Evolutionary conservation across 1,284 basidiomycete species (phyloP).

Genomic region (Moniliophthora roreri): DNA sequence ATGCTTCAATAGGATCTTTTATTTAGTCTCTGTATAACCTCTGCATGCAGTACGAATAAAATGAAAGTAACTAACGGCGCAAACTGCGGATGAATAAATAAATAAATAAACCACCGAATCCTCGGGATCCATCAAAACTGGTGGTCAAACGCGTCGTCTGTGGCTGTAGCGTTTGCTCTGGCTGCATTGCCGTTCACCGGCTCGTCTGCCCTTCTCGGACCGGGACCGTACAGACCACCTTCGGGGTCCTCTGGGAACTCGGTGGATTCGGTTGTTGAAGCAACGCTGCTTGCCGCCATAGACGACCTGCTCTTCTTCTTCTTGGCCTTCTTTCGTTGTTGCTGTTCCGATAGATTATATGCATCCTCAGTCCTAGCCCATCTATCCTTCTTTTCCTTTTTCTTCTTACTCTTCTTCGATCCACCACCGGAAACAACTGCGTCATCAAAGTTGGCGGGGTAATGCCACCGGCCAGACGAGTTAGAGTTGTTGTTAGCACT

Average conservation of each 20-base stretch:
- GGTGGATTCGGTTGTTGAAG: conserved; percentile 41
- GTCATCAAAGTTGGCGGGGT: conserved; percentile 80
- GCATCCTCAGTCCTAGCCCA: conserved; percentile 85
- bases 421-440: conserved; percentile 38
- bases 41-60: neutral
- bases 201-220: conserved; percentile 24
- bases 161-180: conserved; percentile 20
- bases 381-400: conserved; percentile 79
- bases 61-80: neutral
- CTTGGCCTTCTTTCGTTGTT: conserved; percentile 48
- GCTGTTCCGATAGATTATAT: conserved; percentile 54
- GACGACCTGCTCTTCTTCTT: conserved; percentile 55
- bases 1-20: neutral
- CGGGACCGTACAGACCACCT: conserved; percentile 58
- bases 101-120: neutral
- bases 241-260: conserved; percentile 73
- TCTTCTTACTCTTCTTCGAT: conserved; percentile 50
- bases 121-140: conserved; percentile 35
- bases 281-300: conserved; percentile 39
- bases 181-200: conserved; percentile 19
- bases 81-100: neutral
- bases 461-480: conserved; percentile 68
- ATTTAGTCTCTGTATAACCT: neutral
- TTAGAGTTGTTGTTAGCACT: conserved; percentile 39
- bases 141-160: conserved; percentile 44